These are phyloP conservation scores for Meira miltonrushii DNA, from an alignment of 1,284 basidiomycete genomes.

Conservation along the genomic window DNA sequence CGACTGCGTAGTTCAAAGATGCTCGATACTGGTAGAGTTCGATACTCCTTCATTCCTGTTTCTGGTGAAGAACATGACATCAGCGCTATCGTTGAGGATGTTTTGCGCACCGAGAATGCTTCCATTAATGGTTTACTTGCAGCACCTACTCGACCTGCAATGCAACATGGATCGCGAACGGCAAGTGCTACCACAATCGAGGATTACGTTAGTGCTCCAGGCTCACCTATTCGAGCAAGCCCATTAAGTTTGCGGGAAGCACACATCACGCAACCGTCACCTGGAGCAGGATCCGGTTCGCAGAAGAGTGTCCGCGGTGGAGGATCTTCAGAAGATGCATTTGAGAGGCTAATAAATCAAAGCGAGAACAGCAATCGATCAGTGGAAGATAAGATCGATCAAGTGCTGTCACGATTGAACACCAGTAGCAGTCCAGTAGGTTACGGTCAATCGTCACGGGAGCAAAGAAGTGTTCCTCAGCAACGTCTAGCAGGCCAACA, in stretches of 20 bases:
- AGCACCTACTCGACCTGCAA: neutral
- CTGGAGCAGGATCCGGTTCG: conserved; percentile 5
- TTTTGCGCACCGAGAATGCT: conserved; percentile 46
- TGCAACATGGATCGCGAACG: conserved; percentile 9
- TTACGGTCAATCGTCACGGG: neutral
- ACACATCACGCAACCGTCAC: conserved; percentile 18
- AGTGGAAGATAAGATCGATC: conserved; percentile 37
- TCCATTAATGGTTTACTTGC: neutral
- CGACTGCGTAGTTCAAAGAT: conserved; percentile 73
- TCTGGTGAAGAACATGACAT: conserved; percentile 79
- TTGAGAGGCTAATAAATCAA: conserved; percentile 24
- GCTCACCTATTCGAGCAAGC: conserved; percentile 16
- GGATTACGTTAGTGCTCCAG: conserved; percentile 27
- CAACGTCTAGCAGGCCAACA: too few species aligned
- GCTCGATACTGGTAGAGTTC: conserved; percentile 64
- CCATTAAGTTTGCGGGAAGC: conserved; percentile 31
- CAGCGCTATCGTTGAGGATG: conserved; percentile 82
- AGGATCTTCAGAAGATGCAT: conserved; percentile 21
- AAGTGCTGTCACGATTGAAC: conserved; percentile 20
- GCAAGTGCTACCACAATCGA: conserved; percentile 25
- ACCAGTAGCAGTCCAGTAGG: neutral
- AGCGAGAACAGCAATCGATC: conserved; percentile 8
- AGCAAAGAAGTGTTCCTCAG: neutral
- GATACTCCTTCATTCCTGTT: conserved; percentile 86
- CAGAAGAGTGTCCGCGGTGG: neutral